Evolutionary conservation across 2,329 filamentous ascomycete genomes (phyloP).

Genomic region (Torrubiella hemipterigena): DNA sequence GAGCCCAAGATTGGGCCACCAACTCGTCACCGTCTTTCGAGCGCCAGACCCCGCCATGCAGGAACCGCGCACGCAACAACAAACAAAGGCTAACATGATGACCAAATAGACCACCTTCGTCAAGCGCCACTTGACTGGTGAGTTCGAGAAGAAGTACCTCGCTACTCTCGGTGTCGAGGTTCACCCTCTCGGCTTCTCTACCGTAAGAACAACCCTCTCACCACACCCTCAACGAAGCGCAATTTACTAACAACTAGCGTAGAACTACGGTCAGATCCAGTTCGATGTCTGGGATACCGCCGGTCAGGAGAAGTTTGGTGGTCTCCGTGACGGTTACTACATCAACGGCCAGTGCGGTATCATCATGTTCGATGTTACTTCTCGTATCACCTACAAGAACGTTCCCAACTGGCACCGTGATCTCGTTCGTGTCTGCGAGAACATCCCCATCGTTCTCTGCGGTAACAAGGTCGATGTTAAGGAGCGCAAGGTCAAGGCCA

Average conservation of each 20-base stretch:
- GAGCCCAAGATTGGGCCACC: too few species aligned
- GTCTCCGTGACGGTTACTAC: constrained; percentile 99
- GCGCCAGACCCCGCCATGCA: constrained; percentile 1
- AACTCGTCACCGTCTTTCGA: too few species aligned
- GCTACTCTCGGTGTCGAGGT: constrained; percentile 99
- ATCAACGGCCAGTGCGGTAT: constrained; percentile 99
- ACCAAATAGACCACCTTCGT: constrained; percentile 85
- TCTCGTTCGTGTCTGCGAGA: constrained; percentile 97
- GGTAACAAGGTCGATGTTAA: constrained; percentile 99
- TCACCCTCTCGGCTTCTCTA: constrained; percentile 94
- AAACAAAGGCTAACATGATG: constrained; percentile 8
- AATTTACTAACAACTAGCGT: constrained; percentile 17
- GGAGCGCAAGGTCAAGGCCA: constrained; percentile 99
- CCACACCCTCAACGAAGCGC: constrained; percentile 7
- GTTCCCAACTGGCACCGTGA: constrained; percentile 99
- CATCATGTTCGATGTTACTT: constrained; percentile 99
- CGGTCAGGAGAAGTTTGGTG: constrained; percentile 98
- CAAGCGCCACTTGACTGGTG: constrained; percentile 99
- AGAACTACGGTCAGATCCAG: constrained; percentile 92
- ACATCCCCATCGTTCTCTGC: constrained; percentile 94
- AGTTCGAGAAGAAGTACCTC: constrained; percentile 99
- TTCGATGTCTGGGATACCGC: constrained; percentile 99
- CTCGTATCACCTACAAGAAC: constrained; percentile 99
- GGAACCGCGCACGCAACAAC: too few species aligned
- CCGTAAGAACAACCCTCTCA: constrained; percentile 52